Base-by-base conservation (phyloP, 805 yeast genomes). In the Cyberlindnera bimundalis region DNA sequence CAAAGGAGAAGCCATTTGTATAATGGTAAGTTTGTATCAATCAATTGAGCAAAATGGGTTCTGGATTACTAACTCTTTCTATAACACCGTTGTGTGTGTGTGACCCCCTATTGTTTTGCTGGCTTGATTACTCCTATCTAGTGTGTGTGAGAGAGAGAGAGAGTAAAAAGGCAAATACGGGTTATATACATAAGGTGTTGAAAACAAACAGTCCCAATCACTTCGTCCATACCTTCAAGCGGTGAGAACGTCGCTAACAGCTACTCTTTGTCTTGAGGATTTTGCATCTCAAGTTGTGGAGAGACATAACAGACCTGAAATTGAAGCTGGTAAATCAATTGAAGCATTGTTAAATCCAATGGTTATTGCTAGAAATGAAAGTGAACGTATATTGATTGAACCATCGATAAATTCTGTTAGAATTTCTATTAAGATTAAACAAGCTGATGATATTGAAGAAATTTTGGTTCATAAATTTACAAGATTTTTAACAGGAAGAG, bases 241-340 rank as follows among this genome's bases (percentile, higher is more conserved):
- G 1, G 99, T 93, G 28, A 83, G 98, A 63, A 78, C 84, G 42
- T 88, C 98, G 21, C 74, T 93, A 52, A 87, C 95, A 20, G 97
- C 96, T 9, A 96, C 98, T 6, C 72, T 93, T 30, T 87, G 96
- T 55, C 71, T 93, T 49, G 91, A 88, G 60, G 90, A 90, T 67
- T 93, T 93, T 61, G 84, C 97, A 24, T 93, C 98, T 8, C 96
- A 91, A 65, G 75, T 85, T 42, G 96, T 85, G 16, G 99, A 93
- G 68, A 84, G 99, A 65, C 99, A 93, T 71, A 93, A 91, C 67
- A 78, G 91, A 51, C 99, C 99, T 4, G 99, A 93, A 63, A 84
- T 93, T 37, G 99, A 93, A 64, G 90, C 85, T 27, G 73, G 77
- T 47, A 83, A 85, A 58, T 79, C 93, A 45, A 82, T 84, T 12